phyloP scores from a whole-genome alignment of 345 rosid species.

The Salix purpurea region DNA sequence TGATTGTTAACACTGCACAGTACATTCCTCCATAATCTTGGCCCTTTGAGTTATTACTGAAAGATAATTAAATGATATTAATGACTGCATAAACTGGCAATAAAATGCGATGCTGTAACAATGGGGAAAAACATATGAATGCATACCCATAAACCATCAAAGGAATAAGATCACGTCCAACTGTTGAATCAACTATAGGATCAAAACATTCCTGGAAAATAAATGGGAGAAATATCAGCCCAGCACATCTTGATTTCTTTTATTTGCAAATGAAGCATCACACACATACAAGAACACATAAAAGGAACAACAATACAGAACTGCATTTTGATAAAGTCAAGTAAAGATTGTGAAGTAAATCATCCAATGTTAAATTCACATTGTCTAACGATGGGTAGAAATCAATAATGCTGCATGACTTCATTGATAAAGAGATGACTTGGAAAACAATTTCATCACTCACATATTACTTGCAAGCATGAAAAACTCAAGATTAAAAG shows the following conservation, averaged over 20 bases:
- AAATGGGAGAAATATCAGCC: constrained; percentile 15
- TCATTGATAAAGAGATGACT: not conserved
- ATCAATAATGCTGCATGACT: not conserved
- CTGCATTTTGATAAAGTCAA: not conserved
- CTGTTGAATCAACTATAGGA: constrained; percentile 65
- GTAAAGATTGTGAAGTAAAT: not conserved
- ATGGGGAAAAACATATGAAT: not conserved
- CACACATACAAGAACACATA: not conserved
- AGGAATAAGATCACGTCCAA: constrained; percentile 73
- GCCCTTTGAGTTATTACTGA: constrained; percentile 58
- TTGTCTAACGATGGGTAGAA: not conserved
- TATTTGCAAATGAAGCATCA: not conserved
- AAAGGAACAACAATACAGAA: not conserved
- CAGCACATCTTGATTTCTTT: not conserved
- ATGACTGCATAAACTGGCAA: not conserved
- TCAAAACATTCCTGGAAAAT: constrained; percentile 71
- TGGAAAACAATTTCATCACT: not conserved
- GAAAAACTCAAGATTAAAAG: not conserved
- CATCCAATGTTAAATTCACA: not conserved
- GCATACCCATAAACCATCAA: constrained; percentile 85
- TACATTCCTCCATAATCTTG: constrained; percentile 89
- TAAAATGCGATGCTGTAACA: not conserved
- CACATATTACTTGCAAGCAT: not conserved
- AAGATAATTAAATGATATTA: constrained; percentile 8
- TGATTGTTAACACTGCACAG: constrained; percentile 67